phyloP scores from a whole-genome alignment of 1,284 basidiomycete species.

The Microbotryum saponariae region DNA sequence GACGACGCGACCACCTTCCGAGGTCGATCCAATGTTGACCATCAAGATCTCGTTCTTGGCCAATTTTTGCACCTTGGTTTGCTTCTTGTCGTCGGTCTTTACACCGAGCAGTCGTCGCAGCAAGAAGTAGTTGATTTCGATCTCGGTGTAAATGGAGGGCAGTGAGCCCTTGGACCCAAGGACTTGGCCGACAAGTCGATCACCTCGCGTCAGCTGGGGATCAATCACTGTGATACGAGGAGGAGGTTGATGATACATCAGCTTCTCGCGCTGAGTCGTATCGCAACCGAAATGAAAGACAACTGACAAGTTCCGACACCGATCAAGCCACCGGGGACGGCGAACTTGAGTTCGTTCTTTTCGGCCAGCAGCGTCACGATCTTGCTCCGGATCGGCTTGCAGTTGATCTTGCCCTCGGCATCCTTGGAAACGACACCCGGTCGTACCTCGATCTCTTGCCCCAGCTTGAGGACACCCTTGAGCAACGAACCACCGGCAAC shows the following conservation, averaged over 20 bases:
- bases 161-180: conserved; percentile 87
- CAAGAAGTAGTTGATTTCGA: conserved; percentile 86
- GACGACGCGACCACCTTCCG: conserved; percentile 83
- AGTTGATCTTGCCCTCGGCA: conserved; percentile 77
- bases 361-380: conserved; percentile 91
- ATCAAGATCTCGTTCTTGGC: conserved; percentile 82
- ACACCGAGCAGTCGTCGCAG: conserved; percentile 93
- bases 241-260: not conserved
- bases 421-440: conserved; percentile 97
- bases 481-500: conserved; percentile 96
- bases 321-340: conserved; percentile 94
- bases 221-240: conserved; percentile 23
- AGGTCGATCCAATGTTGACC: conserved; percentile 54
- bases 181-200: conserved; percentile 93
- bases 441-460: conserved; percentile 92
- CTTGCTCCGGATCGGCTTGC: conserved; percentile 84
- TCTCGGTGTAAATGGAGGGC: conserved; percentile 83
- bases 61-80: conserved; percentile 82
- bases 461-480: conserved; percentile 80
- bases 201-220: conserved; percentile 92
- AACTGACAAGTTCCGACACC: conserved; percentile 79
- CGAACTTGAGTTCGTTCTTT: conserved; percentile 87
- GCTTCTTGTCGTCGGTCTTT: conserved; percentile 96
- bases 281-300: not conserved
- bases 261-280: not conserved